Conservation (phyloP, 352 stramenopile species). For the Globisporangium perplexum region DNA sequence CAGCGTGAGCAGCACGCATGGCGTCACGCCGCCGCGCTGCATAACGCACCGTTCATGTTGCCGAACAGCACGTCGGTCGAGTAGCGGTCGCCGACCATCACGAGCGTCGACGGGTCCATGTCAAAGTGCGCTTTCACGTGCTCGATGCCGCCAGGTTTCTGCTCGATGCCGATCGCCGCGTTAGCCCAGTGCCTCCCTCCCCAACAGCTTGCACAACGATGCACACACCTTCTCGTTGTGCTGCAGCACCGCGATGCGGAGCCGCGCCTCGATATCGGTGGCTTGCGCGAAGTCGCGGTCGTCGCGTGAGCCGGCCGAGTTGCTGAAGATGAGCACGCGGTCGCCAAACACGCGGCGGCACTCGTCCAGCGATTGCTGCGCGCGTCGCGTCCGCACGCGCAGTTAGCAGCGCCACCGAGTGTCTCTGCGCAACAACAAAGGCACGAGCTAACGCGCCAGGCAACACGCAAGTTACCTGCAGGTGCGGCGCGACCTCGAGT, state of each 20-base stretch:
- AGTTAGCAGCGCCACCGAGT: constrained; percentile 7
- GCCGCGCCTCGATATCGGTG: constrained; percentile 61
- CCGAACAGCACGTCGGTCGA: constrained; percentile 97
- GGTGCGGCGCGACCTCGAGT: constrained; percentile 68
- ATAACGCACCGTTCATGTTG: constrained; percentile 85
- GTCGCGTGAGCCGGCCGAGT: constrained; percentile 92
- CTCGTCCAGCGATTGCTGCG: constrained; percentile 45
- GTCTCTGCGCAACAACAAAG: neutral
- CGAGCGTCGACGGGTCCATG: constrained; percentile 71
- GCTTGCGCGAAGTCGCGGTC: constrained; percentile 84
- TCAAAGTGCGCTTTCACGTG: constrained; percentile 86
- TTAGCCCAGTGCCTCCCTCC: neutral
- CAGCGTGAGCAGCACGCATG: neutral
- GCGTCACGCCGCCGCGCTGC: neutral
- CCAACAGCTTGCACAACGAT: no score
- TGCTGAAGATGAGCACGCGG: constrained; percentile 93
- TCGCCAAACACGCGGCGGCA: constrained; percentile 89
- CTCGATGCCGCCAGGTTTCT: constrained; percentile 91
- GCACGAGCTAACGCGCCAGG: no score
- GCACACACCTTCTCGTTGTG: constrained; percentile 85
- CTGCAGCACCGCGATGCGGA: constrained; percentile 86
- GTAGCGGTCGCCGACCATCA: constrained; percentile 96
- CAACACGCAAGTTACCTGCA: no score
- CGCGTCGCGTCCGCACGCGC: no score
- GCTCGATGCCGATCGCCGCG: neutral